Base-by-base conservation (phyloP, 192 early-diverging fungal genomes). In the Gigaspora rosea region DNA sequence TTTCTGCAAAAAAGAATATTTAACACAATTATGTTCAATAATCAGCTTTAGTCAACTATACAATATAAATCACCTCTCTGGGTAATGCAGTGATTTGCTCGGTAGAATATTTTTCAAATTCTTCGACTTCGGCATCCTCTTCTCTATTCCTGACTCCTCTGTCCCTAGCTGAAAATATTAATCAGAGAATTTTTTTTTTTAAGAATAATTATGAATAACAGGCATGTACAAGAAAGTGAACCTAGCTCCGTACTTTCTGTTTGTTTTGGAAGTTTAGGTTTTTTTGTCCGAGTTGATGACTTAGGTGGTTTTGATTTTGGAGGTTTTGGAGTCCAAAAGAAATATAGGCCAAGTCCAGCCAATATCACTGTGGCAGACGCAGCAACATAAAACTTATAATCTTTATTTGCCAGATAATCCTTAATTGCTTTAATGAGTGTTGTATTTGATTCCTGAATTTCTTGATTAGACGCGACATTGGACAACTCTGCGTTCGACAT, bases 321-420 rank as follows among this genome's bases (percentile, higher is more conserved):
- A 36, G 71, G 66, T 54, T 78, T 64, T 51, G 81, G 52, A 64
- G 83, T 81, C 22, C 87, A 84, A 62, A 90, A 83, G 81, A 89
- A 93, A 81, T 92, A 94, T 41, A 90, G 70, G 57, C 90, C 88
- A 50, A 90, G 82, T 50, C 91, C 89, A 2, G 88, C 90, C 7
- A 86, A 79, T 22, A 88, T 80, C 33, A 86, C 71, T 22, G 89
- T 89, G 59, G 89, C 87, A 66, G 87, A 82, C 15, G 89, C 82
- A 18, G 89, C 89, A 15, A 89, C 85, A 66, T 90, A 93, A 71
- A 94, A 92, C 78, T 88, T 92, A 90, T 90, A 92, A 80, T 87
- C 87, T 71, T 86, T 86, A 69, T 86, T 85, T 81, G 84, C 82
- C 72, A 89, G 78, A 71, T 85, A 86, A 78, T 82, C 83, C 48